Base-by-base conservation (phyloP, 2,329 filamentous ascomycete species). In the Monilinia fructicola region DNA sequence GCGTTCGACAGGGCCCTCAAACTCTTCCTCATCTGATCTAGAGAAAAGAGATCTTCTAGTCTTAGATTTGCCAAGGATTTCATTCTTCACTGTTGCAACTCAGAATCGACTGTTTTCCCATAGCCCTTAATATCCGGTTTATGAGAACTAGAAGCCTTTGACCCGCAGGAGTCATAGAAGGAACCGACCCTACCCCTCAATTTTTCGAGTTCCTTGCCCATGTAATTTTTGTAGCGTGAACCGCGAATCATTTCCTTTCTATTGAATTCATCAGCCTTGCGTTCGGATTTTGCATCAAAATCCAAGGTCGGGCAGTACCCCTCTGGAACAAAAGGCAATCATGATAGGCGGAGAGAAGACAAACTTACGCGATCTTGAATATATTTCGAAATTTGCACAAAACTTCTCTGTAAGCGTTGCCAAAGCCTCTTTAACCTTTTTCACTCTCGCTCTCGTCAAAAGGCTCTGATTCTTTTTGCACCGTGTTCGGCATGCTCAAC, bases 341-440 rank as follows among this genome's bases (percentile, higher is more conserved):
- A 23, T 21, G 16, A 11, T 18, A 38, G 28, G n/a, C 12, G 35
- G n/a, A 3, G 28, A 35, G 31, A 11, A 26, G 10, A 11, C 1
- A 38, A 38, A 50, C 58, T 61, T 61, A 50, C 56, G 5, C 42
- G 56, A 16, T 50, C n/a, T 38, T 7, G 5, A 38, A 61, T 21
- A 38, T 44, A 46, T 40, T 50, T 21, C 14, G 44, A 61, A 1
- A 61, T 26, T n/a, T 50, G 7, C 38, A 26, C 16, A 4, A 61
- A 61, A 50, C 38, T 21, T n/a, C 16, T 7, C 28, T 21, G 58
- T 50, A 26, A 61, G 58, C 3, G 9, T 31, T 50, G 21, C n/a
- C 44, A 61, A 50, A 26, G 28, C n/a, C 10, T 23, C 46, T 26
- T 26, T 3, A 38, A 61, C 28, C 14, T 50, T 26, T 26, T 38